Conservation (phyloP, 495 filamentous ascomycete species). For the Neurospora tetrasperma region DNA sequence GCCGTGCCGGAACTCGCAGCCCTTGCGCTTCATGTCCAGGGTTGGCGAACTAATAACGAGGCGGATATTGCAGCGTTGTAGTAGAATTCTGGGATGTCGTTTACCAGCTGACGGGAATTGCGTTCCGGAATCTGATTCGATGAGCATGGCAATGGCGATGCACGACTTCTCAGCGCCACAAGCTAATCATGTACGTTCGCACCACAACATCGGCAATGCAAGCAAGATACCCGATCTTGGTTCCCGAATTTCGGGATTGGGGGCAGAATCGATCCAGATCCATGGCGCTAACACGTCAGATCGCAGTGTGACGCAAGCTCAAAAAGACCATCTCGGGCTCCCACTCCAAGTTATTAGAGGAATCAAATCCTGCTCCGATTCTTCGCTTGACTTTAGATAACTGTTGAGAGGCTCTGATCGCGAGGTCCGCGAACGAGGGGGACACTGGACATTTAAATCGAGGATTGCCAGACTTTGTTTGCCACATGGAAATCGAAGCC, state of each 20-base stretch:
- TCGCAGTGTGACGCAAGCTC: background rate
- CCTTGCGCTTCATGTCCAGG: background rate
- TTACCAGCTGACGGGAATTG: background rate
- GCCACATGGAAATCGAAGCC: background rate
- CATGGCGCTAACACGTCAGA: background rate
- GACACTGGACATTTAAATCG: background rate
- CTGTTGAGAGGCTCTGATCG: background rate
- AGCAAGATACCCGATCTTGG: background rate
- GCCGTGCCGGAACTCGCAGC: background rate
- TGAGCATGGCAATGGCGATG: background rate
- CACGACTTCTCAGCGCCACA: background rate
- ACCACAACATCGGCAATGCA: background rate
- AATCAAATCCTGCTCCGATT: background rate
- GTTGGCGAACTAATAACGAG: background rate
- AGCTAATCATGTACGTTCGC: background rate
- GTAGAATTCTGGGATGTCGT: background rate
- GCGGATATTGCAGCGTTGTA: background rate
- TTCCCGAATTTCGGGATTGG: background rate
- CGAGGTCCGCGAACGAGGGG: background rate
- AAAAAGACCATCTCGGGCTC: background rate
- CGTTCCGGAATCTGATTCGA: background rate
- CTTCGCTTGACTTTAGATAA: background rate
- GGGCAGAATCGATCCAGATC: background rate
- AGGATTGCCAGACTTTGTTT: background rate
- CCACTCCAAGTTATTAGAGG: background rate